These are phyloP conservation scores for Rhodotorula sphaerocarpa DNA, from an alignment of 768 basidiomycete species.

Conservation along the genomic window DNA sequence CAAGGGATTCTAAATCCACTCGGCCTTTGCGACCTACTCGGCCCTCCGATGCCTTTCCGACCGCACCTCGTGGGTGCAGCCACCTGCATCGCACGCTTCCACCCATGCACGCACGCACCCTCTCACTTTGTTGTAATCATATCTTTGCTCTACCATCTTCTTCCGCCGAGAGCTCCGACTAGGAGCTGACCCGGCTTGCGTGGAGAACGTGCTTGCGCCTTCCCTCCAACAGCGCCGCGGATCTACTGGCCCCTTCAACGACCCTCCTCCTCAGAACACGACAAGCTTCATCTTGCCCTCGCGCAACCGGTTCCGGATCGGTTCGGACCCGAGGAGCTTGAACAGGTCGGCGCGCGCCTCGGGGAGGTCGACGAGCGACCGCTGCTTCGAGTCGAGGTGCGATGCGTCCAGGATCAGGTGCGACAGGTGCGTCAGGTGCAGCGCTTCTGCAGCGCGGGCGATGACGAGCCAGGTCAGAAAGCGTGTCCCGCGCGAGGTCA, in stretches of 20 bases:
- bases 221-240: too few species aligned
- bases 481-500: not conserved
- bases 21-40: too few species aligned
- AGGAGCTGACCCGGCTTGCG: too few species aligned
- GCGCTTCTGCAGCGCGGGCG: conserved; percentile 51
- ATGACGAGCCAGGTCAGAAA: not conserved
- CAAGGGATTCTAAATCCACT: conserved; percentile 17
- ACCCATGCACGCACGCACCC: too few species aligned
- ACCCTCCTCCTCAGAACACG: conserved; percentile 54
- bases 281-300: conserved; percentile 72
- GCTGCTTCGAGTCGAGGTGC: conserved; percentile 65
- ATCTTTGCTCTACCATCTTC: not conserved
- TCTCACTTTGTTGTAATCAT: too few species aligned
- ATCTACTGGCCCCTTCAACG: too few species aligned
- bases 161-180: not conserved
- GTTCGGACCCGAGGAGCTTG: conserved; percentile 55
- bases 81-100: too few species aligned
- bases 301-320: conserved; percentile 41
- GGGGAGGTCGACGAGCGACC: conserved; percentile 67
- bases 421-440: conserved; percentile 64
- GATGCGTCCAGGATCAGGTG: conserved; percentile 76
- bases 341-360: conserved; percentile 73
- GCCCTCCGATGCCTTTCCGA: too few species aligned
- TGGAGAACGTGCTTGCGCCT: not conserved
- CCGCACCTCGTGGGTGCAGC: too few species aligned